Evolutionary conservation across 208 protist species (phyloP).

Genomic region (Leishmania tarentolae): DNA sequence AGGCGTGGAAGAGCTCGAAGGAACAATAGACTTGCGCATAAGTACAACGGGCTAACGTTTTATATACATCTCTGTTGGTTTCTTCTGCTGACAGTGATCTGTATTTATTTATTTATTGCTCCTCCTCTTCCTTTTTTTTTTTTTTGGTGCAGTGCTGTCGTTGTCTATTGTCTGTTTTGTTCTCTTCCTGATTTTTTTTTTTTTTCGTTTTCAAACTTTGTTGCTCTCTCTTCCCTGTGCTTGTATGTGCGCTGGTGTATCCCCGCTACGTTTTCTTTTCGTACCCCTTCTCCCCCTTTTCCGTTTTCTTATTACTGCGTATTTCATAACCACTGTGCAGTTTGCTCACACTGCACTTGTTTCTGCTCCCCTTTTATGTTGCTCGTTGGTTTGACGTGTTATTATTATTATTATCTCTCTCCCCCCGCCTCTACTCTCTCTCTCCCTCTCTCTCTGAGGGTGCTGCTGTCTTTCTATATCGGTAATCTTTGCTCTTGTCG

Average conservation of each 20-base stretch:
- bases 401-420: too few species aligned
- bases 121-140: background rate
- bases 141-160: background rate
- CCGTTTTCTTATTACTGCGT: background rate
- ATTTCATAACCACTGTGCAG: background rate
- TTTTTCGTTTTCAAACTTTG: background rate
- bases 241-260: background rate
- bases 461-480: conserved; percentile 2
- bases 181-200: background rate
- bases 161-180: background rate
- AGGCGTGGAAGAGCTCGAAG: background rate
- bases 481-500: background rate
- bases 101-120: background rate
- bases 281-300: background rate
- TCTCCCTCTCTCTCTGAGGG: background rate
- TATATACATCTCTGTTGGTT: background rate
- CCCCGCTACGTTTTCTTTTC: background rate
- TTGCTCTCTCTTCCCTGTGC: too few species aligned
- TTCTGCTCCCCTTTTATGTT: background rate
- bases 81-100: background rate
- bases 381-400: background rate
- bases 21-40: background rate
- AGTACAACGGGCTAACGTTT: background rate
- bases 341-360: background rate
- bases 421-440: too few species aligned